phyloP scores from a whole-genome alignment of 2,329 filamentous ascomycete genomes.

The Apiospora rasikravindrae region DNA sequence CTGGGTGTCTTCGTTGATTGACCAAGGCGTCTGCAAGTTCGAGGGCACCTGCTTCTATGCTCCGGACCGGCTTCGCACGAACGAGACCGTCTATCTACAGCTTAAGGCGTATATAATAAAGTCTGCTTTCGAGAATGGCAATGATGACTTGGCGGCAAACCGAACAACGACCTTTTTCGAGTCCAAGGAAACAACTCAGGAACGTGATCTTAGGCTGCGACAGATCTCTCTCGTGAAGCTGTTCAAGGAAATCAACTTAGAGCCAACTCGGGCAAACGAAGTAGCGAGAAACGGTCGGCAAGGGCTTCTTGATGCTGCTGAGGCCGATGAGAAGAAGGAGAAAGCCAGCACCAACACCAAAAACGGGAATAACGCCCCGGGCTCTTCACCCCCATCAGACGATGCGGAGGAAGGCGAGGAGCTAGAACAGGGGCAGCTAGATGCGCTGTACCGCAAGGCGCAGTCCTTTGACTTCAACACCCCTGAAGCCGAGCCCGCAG shows the following conservation, averaged over 20 bases:
- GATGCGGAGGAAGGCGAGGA: slow-evolving; percentile 86
- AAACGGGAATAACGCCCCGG: slow-evolving; percentile 36
- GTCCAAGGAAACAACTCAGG: slow-evolving; percentile 82
- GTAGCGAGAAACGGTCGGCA: slow-evolving; percentile 81
- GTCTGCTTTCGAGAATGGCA: slow-evolving; percentile 71
- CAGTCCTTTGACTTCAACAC: slow-evolving; percentile 96
- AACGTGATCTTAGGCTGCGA: slow-evolving; percentile 80
- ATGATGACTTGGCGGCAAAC: slow-evolving; percentile 70
- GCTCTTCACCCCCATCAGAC: slow-evolving; percentile 57
- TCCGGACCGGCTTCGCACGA: slow-evolving; percentile 82
- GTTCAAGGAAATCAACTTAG: slow-evolving; percentile 85
- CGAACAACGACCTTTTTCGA: slow-evolving; percentile 78
- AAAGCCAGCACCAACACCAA: slow-evolving; percentile 47
- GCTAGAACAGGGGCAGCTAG: slow-evolving; percentile 93
- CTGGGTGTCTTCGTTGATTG: slow-evolving; percentile 91
- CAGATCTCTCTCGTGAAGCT: slow-evolving; percentile 89
- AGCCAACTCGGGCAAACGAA: slow-evolving; percentile 76
- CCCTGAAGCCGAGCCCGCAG: slow-evolving; percentile 81
- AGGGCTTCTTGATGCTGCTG: slow-evolving; percentile 83
- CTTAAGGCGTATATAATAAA: slow-evolving; percentile 77
- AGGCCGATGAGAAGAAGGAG: slow-evolving; percentile 80
- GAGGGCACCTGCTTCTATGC: slow-evolving; percentile 89
- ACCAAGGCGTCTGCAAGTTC: slow-evolving; percentile 87
- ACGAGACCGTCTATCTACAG: slow-evolving; percentile 94
- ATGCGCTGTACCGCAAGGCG: slow-evolving; percentile 91